phyloP scores from a whole-genome alignment of 441 rosid species.

The Populus hybrid region DNA sequence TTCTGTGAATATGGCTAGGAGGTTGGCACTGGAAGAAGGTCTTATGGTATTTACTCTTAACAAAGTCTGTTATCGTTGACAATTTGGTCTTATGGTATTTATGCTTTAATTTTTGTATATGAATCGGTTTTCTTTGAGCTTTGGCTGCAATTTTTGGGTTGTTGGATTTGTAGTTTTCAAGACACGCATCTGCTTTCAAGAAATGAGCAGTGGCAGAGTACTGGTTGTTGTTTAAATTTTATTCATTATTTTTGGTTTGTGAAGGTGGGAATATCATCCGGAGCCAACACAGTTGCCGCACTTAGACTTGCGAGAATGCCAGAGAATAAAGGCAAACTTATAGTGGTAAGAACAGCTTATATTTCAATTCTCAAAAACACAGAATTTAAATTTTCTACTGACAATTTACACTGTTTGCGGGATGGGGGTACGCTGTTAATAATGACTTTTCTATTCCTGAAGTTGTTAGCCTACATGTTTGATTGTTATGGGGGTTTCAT shows the following conservation, averaged over 20 bases:
- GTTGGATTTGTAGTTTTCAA: not conserved
- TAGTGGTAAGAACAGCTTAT: conserved; percentile 57
- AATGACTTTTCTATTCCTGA: not conserved
- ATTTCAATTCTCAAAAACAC: not conserved
- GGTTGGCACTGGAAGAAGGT: conserved; percentile 88
- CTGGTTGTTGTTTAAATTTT: not conserved
- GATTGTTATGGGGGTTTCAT: not conserved
- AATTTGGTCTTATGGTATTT: too few relatives aligned
- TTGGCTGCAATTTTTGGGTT: not conserved
- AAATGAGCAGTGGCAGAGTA: not conserved
- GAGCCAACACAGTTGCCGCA: conserved; percentile 90
- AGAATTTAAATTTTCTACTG: not conserved
- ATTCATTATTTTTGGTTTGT: conserved; percentile 3
- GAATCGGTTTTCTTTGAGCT: not conserved
- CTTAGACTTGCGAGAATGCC: conserved; percentile 75
- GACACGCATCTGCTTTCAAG: not conserved
- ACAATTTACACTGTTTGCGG: not conserved
- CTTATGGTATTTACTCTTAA: conserved; percentile 58
- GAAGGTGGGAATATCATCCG: conserved; percentile 93
- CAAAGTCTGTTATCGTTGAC: not conserved
- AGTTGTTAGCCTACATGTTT: not conserved
- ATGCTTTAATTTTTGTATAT: not conserved
- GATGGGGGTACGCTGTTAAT: too few relatives aligned
- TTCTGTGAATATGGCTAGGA: conserved; percentile 84
- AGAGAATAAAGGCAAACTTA: conserved; percentile 88